Evolutionary conservation across 495 filamentous ascomycete genomes (phyloP), one percentile per base, ranked within the genome.

Genomic region (Penicillium salamii): DNA sequence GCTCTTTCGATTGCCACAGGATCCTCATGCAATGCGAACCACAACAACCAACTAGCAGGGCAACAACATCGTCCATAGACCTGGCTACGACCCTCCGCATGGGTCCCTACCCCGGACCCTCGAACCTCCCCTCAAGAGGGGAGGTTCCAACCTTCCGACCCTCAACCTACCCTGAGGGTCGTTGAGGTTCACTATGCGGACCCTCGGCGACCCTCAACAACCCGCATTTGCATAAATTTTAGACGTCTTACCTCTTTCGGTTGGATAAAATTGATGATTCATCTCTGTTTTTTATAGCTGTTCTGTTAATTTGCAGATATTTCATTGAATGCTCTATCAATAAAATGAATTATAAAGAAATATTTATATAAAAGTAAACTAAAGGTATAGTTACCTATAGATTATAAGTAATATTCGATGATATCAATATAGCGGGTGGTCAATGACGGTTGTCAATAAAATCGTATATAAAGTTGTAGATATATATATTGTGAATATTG

Each of bases 201-300:
- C 24, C 24, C 24, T 28, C 24, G 24, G 24, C n/a, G 32, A 34
- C 32, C 32, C 32, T 34, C 32, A 34, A 34, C 32, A 13, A 34
- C 32, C 32, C 32, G 32, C 32, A 34, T 34, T 34, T 34, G 11
- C 32, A 34, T 34, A 34, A 34, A 42, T 29, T 42, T 42, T 29
- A 14, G 40, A 13, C 23, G 40, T n/a, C 40, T 42, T 42, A 29
- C 40, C 40, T 29, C 40, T 28, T 42, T 42, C 28, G 40, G 23
- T 9, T 42, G 23, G 40, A 42, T 29, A 42, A 42, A 42, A 29
- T 42, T 9, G 21, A 42, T 42, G 23, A 42, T 42, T 26, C 19
- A 42, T 42, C 40, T 18, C 14, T 41, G 38, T 29, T 42, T 42
- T 42, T 42, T 42, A 42, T 23, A 42, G 14, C 40, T 42, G 23